Percentiles rank a stretch among this genome's conserved stretches.
phyloP scores from a whole-genome alignment of 2,329 filamentous ascomycete species.

The Capronia coronata region DNA sequence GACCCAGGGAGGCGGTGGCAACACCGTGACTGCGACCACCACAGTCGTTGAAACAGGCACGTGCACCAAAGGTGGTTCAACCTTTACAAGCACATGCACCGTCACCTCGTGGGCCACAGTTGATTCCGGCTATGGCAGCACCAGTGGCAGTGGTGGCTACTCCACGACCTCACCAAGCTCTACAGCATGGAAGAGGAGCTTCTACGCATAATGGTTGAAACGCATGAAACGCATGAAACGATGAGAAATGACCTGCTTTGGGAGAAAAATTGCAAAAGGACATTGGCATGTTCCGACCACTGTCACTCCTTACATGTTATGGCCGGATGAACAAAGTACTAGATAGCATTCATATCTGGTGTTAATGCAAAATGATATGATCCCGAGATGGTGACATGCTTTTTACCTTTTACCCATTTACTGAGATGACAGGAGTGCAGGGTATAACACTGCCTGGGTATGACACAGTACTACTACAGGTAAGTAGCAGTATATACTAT shows the following conservation, averaged over 20 bases:
- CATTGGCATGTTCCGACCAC: neutral
- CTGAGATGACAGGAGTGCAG: too few species aligned
- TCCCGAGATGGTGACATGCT: neutral
- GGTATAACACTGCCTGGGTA: too few species aligned
- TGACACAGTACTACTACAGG: too few species aligned
- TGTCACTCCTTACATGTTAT: conserved; percentile 3
- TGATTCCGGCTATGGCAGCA: neutral
- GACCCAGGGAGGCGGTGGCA: neutral
- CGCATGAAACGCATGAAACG: neutral
- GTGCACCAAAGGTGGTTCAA: neutral
- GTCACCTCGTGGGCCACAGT: neutral
- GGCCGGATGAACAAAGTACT: conserved; percentile 1
- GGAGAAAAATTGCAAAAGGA: neutral
- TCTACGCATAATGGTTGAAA: neutral
- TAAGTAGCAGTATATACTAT: too few species aligned
- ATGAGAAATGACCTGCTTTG: neutral
- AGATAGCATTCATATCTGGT: neutral
- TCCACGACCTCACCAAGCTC: neutral
- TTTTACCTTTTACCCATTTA: too few species aligned
- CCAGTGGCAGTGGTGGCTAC: neutral
- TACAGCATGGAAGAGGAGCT: neutral
- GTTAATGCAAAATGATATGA: neutral
- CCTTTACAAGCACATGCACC: neutral
- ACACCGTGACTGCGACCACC: neutral
- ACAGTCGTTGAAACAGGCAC: neutral